Percentiles rank a stretch among this genome's conserved stretches.
Evolutionary conservation across 2,329 filamentous ascomycete species (phyloP).

Genomic region (Didymellaceae sp.): DNA sequence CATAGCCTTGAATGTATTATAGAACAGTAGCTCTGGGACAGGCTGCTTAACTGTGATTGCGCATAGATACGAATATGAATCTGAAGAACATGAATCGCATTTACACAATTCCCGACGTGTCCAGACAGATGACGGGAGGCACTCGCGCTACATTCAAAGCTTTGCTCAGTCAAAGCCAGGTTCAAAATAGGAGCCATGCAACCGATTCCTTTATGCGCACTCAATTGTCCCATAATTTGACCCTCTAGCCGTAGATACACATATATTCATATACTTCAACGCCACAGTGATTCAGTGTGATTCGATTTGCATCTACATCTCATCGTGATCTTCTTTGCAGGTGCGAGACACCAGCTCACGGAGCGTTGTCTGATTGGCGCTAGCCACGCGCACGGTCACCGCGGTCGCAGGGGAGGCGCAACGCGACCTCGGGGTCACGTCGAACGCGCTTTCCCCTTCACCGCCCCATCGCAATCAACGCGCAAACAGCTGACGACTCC

Average conservation of each 20-base stretch:
- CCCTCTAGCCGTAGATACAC: too few species aligned
- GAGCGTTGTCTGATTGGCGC: conserved; percentile 5
- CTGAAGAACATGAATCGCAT: too few species aligned
- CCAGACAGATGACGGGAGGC: too few species aligned
- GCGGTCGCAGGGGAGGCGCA: conserved; percentile 15
- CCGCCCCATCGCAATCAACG: conserved; percentile 33
- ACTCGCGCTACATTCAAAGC: too few species aligned
- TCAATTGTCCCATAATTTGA: too few species aligned
- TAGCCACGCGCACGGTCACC: conserved; percentile 26
- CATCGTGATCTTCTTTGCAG: neutral
- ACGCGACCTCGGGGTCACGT: conserved; percentile 32
- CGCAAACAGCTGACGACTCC: conserved; percentile 22
- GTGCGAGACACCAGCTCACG: too few species aligned
- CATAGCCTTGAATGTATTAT: conserved; percentile 7
- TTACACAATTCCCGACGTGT: too few species aligned
- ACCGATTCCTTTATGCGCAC: too few species aligned
- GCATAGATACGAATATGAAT: neutral
- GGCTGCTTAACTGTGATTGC: neutral
- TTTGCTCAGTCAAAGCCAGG: too few species aligned
- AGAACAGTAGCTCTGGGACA: neutral
- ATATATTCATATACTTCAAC: too few species aligned
- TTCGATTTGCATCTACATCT: neutral
- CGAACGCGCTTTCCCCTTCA: conserved; percentile 32
- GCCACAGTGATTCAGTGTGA: too few species aligned
- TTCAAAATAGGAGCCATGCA: too few species aligned